phyloP scores from a whole-genome alignment of 345 rosid species.

The Arabidopsis thaliana region TAIR10.1 NC_003070.9:1702001-1702500 shows the following conservation, averaged over 20 bases:
- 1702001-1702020: no score
- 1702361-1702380: conserved; percentile 62
- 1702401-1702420: conserved; percentile 32
- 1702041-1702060: no score
- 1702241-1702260: conserved; percentile 34
- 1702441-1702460: conserved; percentile 44
- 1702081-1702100: conserved; percentile 52
- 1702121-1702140: conserved; percentile 47
- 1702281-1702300: conserved; percentile 47
- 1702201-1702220: conserved; percentile 41
- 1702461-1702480: conserved; percentile 31
- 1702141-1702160: conserved; percentile 12
- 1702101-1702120: conserved; percentile 43
- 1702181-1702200: conserved; percentile 55
- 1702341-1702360: conserved; percentile 41
- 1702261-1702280: conserved; percentile 40
- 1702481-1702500: conserved; percentile 36
- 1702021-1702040: no score
- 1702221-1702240: conserved; percentile 49
- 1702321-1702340: conserved; percentile 60
- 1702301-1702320: conserved; percentile 49
- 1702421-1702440: conserved; percentile 33
- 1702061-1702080: conserved; percentile 52
- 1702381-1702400: conserved; percentile 54
- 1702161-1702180: conserved; percentile 36